A percentile compares a stretch with the other conserved stretches of the same genome.
Evolutionary conservation across 495 filamentous ascomycete genomes (phyloP).

Genomic region (Neurospora sp.): DNA sequence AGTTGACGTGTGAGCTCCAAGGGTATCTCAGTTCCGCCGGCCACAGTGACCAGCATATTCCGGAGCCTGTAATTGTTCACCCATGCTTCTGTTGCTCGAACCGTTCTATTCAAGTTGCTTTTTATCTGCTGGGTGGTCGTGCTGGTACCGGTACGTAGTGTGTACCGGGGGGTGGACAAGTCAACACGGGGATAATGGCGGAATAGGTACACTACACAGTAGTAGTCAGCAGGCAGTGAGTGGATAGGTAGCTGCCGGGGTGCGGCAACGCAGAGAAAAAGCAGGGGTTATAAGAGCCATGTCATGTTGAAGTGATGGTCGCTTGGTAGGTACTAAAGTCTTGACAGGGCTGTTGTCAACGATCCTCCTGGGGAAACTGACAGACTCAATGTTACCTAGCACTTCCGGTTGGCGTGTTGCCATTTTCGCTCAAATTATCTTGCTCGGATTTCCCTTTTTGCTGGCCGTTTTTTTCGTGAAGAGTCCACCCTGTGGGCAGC

Average conservation of each 20-base stretch:
- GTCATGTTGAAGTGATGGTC: constrained; percentile 8
- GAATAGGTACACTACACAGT: background rate
- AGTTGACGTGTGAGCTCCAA: background rate
- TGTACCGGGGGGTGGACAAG: background rate
- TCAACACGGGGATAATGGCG: background rate
- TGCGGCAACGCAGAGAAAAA: constrained; percentile 7
- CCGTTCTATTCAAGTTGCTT: background rate
- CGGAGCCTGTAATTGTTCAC: background rate
- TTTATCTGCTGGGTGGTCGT: background rate
- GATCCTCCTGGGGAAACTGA: background rate
- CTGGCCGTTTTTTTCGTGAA: background rate
- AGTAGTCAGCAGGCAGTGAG: constrained; percentile 9
- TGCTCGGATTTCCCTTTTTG: background rate
- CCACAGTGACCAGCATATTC: background rate
- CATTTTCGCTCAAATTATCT: background rate
- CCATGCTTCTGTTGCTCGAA: background rate
- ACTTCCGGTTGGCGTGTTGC: background rate
- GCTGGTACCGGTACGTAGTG: background rate
- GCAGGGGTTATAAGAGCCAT: constrained; percentile 10
- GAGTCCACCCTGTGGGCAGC: background rate
- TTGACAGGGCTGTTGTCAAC: background rate
- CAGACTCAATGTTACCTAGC: background rate
- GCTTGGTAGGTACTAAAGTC: constrained; percentile 8
- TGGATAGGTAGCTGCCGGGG: constrained; percentile 12
- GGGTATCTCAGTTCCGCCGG: background rate